Percentiles rank a stretch among this genome's conserved stretches.
Evolutionary conservation across 805 yeast genomes (phyloP).

Genomic region (Barnettozyma salicaria): DNA sequence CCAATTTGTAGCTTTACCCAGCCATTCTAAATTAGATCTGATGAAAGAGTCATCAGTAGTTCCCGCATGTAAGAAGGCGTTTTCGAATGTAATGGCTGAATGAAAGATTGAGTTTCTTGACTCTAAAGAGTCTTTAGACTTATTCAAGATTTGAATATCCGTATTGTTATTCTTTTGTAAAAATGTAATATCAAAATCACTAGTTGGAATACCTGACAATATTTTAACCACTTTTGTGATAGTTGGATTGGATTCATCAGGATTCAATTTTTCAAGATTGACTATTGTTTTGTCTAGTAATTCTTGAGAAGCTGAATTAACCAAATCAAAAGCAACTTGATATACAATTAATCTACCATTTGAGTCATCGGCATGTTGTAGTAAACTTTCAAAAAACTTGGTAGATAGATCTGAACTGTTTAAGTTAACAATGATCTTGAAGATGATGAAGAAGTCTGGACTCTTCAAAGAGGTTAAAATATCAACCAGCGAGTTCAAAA

Average conservation of each 20-base stretch:
- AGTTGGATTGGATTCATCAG: slow-evolving; percentile 24
- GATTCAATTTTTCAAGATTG: slow-evolving; percentile 29
- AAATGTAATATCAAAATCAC: slow-evolving; percentile 88
- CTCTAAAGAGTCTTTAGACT: slow-evolving; percentile 75
- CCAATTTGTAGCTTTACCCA: slow-evolving; percentile 98
- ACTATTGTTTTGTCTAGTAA: slow-evolving; percentile 55
- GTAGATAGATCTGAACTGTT: slow-evolving; percentile 71
- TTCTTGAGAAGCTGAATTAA: slow-evolving; percentile 86
- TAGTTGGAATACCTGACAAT: slow-evolving; percentile 86
- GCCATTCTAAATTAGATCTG: slow-evolving; percentile 88
- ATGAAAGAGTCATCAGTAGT: slow-evolving; percentile 93
- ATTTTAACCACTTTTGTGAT: slow-evolving; percentile 53
- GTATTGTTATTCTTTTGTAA: slow-evolving; percentile 81
- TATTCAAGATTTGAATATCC: slow-evolving; percentile 74
- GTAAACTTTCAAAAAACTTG: slow-evolving; percentile 55
- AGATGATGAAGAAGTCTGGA: slow-evolving; percentile 78
- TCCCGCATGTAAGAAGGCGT: slow-evolving; percentile 93
- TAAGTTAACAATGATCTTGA: slow-evolving; percentile 83
- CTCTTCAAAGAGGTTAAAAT: slow-evolving; percentile 49
- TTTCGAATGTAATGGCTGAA: slow-evolving; percentile 90
- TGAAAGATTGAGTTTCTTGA: slow-evolving; percentile 93
- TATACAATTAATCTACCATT: slow-evolving; percentile 57
- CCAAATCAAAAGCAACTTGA: slow-evolving; percentile 94
- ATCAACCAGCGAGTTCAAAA: slow-evolving; percentile 56
- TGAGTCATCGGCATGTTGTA: slow-evolving; percentile 34